Evolutionary conservation across 2,329 filamentous ascomycete species (phyloP), one percentile per base, ranked within the genome.

Genomic region (Xylogone sp.): DNA sequence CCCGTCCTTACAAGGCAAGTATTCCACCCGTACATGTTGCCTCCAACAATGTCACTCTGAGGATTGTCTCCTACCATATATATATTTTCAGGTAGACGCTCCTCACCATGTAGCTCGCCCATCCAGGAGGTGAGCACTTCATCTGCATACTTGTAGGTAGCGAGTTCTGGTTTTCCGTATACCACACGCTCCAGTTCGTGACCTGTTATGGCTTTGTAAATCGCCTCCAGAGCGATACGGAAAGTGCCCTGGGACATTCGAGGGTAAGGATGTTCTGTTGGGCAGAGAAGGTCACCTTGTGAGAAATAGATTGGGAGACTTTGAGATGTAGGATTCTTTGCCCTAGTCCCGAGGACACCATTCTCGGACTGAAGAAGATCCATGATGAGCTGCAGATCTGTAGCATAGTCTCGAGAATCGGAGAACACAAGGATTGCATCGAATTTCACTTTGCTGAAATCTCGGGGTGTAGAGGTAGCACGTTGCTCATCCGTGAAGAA

Each of bases 21-120:
- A 72, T 90, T 90, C 87, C 87, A 90, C 54, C 85, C 85, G 69
- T 90, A 89, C 79, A 85, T 87, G 77, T 90, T 90, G 55, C 86
- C 87, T 56, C 87, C 87, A 57, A 87, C 77, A 62, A 89, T 88
- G 65, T 89, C 86, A 21, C 83, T 87, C 21, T 83, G 82, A 6
- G 85, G 86, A 73, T 88, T 89, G 70, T 89, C 86, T 58, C 86
- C 86, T 50, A 89, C 74, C 86, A 89, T 89, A 77, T 89, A 89
- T 67, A 88, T 76, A 71, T 88, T 86, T 67, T 81, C 68, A 3
- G 85, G 84, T 42, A 88, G 73, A 54, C 71, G 75, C 74, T 87
- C 83, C 68, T 89, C 86, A 64, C 82, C 82, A 75, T 90, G 86
- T 58, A 90, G 81, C 61, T 82, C 75, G 60, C 86, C 85, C 86